Conservation (phyloP, 2,329 filamentous ascomycete species). For the Aspergillus neoniger region DNA sequence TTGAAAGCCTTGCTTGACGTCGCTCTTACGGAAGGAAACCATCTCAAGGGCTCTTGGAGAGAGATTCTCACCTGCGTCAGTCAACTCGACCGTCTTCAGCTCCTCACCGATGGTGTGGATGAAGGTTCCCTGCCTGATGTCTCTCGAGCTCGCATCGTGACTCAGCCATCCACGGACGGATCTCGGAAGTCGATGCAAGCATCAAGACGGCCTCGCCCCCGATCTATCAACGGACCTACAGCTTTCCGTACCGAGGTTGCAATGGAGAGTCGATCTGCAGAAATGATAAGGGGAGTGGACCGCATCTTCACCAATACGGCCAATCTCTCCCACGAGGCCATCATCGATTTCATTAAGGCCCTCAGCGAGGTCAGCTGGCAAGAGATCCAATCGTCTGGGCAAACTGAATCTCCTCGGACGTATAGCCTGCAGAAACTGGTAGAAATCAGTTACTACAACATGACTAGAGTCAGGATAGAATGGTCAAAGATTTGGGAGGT, state of each 20-base stretch:
- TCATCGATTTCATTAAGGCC: conserved; percentile 90
- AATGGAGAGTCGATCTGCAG: conserved; percentile 86
- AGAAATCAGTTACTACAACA: conserved; percentile 99
- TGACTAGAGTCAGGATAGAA: conserved; percentile 96
- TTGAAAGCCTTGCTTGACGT: conserved; percentile 89
- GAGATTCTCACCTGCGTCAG: conserved; percentile 94
- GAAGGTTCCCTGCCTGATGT: conserved; percentile 92
- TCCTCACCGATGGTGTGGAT: conserved; percentile 92
- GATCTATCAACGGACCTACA: conserved; percentile 51
- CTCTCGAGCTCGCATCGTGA: conserved; percentile 73
- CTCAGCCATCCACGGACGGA: conserved; percentile 55
- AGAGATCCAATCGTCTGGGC: conserved; percentile 95
- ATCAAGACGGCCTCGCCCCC: conserved; percentile 51
- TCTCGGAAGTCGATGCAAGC: conserved; percentile 68
- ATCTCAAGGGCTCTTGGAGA: conserved; percentile 87
- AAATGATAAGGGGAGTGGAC: conserved; percentile 90
- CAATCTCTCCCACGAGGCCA: conserved; percentile 87
- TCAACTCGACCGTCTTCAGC: conserved; percentile 89
- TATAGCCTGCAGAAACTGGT: conserved; percentile 98
- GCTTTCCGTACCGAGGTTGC: conserved; percentile 77
- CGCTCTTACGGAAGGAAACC: conserved; percentile 87
- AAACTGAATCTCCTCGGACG: conserved; percentile 91
- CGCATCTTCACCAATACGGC: conserved; percentile 96
- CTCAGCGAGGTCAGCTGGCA: conserved; percentile 98
- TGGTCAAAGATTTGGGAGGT: conserved; percentile 98